phyloP scores from a whole-genome alignment of 2,329 filamentous ascomycete species.

The Scleromitrula shiraiana region DNA sequence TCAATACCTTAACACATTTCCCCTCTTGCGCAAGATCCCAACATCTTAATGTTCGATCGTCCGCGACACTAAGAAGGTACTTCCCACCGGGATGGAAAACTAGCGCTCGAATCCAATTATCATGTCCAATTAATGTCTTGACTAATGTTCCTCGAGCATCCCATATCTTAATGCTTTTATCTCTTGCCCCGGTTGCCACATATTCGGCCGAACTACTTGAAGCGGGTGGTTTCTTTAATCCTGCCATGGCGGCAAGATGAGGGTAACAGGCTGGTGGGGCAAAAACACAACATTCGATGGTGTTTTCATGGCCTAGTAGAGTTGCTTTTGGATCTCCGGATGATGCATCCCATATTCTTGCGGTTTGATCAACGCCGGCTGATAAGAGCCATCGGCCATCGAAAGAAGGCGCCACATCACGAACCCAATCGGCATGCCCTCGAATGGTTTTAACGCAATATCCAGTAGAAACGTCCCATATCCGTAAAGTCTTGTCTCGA shows the following conservation, averaged over 20 bases:
- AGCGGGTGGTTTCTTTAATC: constrained; percentile 73
- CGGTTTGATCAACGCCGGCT: constrained; percentile 73
- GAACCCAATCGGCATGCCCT: constrained; percentile 86
- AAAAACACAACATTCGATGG: constrained; percentile 77
- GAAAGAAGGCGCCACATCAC: constrained; percentile 72
- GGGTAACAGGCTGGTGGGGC: constrained; percentile 72
- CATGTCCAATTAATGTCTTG: constrained; percentile 78
- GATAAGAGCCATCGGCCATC: constrained; percentile 81
- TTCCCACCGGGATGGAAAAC: constrained; percentile 90
- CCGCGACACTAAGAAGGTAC: constrained; percentile 75
- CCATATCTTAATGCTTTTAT: constrained; percentile 89
- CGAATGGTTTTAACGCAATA: constrained; percentile 87
- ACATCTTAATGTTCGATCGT: constrained; percentile 88
- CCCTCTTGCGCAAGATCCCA: constrained; percentile 91
- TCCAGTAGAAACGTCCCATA: constrained; percentile 91
- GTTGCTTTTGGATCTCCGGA: constrained; percentile 67
- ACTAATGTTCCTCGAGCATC: constrained; percentile 76
- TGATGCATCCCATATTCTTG: constrained; percentile 77
- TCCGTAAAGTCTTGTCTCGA: constrained; percentile 72
- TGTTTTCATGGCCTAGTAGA: constrained; percentile 79
- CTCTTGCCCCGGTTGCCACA: constrained; percentile 78
- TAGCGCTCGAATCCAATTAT: constrained; percentile 85
- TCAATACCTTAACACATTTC: constrained; percentile 76
- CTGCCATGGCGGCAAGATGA: constrained; percentile 70
- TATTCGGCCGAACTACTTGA: constrained; percentile 73